A percentile compares a stretch with the other conserved stretches of the same genome.
Conservation (phyloP, 2,329 filamentous ascomycete genomes). For the Cercospora beticola region DNA sequence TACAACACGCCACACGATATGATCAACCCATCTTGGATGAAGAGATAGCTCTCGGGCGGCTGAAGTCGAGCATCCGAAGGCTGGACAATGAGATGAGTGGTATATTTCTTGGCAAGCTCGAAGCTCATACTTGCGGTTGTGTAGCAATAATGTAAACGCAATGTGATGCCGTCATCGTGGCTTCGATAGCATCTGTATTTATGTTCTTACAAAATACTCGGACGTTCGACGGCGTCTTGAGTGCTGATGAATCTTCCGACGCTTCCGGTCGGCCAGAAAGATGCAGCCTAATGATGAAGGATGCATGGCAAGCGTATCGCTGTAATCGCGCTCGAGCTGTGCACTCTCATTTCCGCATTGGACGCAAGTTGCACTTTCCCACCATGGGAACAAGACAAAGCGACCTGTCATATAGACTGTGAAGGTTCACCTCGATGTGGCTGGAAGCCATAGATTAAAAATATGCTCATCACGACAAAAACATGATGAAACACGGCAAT, state of each 20-base stretch:
- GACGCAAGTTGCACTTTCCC: neutral
- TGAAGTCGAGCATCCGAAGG: constrained; percentile 47
- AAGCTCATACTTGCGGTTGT: constrained; percentile 14
- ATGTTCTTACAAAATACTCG: neutral
- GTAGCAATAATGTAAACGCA: neutral
- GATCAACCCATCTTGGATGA: constrained; percentile 44
- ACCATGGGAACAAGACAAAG: neutral
- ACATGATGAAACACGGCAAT: neutral
- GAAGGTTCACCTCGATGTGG: neutral
- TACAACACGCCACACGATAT: constrained; percentile 44
- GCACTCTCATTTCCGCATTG: neutral
- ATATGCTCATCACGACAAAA: neutral
- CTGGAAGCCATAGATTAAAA: neutral
- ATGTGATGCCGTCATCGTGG: neutral
- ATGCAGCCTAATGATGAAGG: constrained; percentile 2
- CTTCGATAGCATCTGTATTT: neutral
- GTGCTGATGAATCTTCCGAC: constrained; percentile 1
- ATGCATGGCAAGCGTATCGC: constrained; percentile 1
- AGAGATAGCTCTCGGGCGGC: constrained; percentile 44
- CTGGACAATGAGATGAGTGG: constrained; percentile 51
- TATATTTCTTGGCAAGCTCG: constrained; percentile 19
- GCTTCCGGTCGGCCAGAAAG: constrained; percentile 3
- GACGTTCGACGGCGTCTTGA: neutral
- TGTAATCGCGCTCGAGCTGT: constrained; percentile 3
- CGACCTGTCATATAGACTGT: neutral